A percentile compares a stretch with the other conserved stretches of the same genome.
These are phyloP conservation scores for Alternaria conjuncta DNA, from an alignment of 2,329 filamentous ascomycete genomes.

Conservation along the genomic window DNA sequence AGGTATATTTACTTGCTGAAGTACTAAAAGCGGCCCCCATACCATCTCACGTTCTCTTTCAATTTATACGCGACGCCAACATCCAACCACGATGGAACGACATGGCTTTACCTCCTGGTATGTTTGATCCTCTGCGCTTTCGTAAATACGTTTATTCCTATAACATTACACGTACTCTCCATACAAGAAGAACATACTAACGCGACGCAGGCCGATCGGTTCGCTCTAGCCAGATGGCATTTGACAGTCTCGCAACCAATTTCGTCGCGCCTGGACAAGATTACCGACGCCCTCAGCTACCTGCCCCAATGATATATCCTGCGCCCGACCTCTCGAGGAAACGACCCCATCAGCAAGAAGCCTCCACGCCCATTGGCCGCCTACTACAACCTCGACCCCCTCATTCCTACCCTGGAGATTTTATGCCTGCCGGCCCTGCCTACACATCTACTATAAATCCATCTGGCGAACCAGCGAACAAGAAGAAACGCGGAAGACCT, in stretches of 20 bases:
- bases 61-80: constrained; percentile 52
- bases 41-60: constrained; percentile 52
- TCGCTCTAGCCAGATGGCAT: constrained; percentile 46
- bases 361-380: constrained; percentile 46
- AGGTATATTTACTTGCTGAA: constrained; percentile 58
- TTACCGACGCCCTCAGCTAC: constrained; percentile 39
- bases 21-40: constrained; percentile 57
- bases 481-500: constrained; percentile 57
- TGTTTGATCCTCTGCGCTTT: constrained; percentile 18
- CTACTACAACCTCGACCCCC: constrained; percentile 55
- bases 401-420: constrained; percentile 43
- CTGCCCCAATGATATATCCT: constrained; percentile 40
- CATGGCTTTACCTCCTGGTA: constrained; percentile 59
- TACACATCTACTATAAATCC: constrained; percentile 38
- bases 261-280: constrained; percentile 27
- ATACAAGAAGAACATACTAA: constrained; percentile 8
- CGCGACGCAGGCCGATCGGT: constrained; percentile 43
- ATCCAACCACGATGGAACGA: constrained; percentile 58
- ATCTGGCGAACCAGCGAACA: constrained; percentile 47
- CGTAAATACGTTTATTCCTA: background rate
- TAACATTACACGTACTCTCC: background rate
- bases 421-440: constrained; percentile 33
- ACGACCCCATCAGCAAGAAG: constrained; percentile 44
- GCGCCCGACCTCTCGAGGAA: constrained; percentile 45
- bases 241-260: constrained; percentile 35